These are phyloP conservation scores for Dioscorea zingiberensis DNA, from an alignment of 106 monocot species.

Conservation along the genomic window DNA sequence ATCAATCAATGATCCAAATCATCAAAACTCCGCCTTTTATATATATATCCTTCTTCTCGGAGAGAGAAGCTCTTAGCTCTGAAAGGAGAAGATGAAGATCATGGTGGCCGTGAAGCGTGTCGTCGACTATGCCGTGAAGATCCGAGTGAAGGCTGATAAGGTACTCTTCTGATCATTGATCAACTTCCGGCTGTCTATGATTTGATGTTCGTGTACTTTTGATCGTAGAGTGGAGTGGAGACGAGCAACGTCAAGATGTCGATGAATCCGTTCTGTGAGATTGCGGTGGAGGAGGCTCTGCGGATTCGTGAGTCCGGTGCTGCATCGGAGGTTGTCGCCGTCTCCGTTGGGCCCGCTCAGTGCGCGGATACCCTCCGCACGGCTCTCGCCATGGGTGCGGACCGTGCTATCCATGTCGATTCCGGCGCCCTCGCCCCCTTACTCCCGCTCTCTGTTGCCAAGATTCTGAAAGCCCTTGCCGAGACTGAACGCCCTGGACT, in stretches of 20 bases:
- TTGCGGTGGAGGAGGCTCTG: slow-evolving; percentile 95
- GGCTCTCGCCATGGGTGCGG: slow-evolving; percentile 98
- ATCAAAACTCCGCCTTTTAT: too few species aligned
- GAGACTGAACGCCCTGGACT: slow-evolving; percentile 74
- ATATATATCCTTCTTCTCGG: too few species aligned
- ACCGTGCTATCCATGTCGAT: slow-evolving; percentile 77
- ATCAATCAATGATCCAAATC: too few species aligned
- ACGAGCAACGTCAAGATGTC: slow-evolving; percentile 97
- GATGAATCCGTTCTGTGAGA: slow-evolving; percentile 99
- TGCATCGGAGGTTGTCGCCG: slow-evolving; percentile 83
- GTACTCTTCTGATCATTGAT: slow-evolving; percentile 6
- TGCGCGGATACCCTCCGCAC: slow-evolving; percentile 84
- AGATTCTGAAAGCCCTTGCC: slow-evolving; percentile 58
- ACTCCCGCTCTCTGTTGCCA: slow-evolving; percentile 71
- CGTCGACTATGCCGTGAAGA: slow-evolving; percentile 96
- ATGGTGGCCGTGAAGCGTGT: slow-evolving; percentile 98
- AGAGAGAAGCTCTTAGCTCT: too few species aligned
- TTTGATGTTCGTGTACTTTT: too few species aligned
- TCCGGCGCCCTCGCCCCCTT: slow-evolving; percentile 20
- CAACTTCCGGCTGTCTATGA: too few species aligned
- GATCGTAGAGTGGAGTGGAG: slow-evolving; percentile 73
- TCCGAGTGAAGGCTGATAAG: slow-evolving; percentile 91
- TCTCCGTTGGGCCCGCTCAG: slow-evolving; percentile 79
- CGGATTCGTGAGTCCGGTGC: slow-evolving; percentile 66
- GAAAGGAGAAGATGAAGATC: slow-evolving; percentile 73